These are phyloP conservation scores for Leishmania braziliensis DNA, from an alignment of 208 protist species.

Conservation along the genomic window DNA sequence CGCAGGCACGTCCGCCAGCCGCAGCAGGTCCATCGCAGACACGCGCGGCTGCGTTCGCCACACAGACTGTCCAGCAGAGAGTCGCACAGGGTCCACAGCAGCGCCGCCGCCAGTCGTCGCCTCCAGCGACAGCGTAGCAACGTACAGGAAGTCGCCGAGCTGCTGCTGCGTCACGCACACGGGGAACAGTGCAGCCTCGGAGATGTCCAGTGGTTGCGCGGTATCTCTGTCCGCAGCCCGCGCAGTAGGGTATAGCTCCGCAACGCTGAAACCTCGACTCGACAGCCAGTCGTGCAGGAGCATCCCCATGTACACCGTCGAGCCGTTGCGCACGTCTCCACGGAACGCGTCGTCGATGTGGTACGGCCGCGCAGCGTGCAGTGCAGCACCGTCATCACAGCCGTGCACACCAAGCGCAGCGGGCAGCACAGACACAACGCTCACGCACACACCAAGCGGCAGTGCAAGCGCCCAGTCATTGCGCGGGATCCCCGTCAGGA, in stretches of 20 bases:
- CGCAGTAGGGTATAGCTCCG: constrained; percentile 18
- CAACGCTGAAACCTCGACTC: constrained; percentile 24
- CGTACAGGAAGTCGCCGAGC: constrained; percentile 37
- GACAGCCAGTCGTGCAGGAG: constrained; percentile 37
- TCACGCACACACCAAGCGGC: constrained; percentile 35
- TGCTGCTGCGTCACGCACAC: constrained; percentile 29
- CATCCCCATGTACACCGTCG: constrained; percentile 39
- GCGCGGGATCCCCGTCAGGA: constrained; percentile 47
- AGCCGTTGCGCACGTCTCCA: constrained; percentile 22
- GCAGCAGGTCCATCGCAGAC: constrained; percentile 46
- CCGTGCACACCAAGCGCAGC: not conserved
- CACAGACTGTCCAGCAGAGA: constrained; percentile 22
- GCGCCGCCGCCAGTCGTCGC: constrained; percentile 4
- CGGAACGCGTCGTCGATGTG: constrained; percentile 44
- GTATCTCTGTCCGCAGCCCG: not conserved
- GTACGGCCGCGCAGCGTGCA: constrained; percentile 43
- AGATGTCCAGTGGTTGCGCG: constrained; percentile 25
- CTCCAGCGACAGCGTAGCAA: constrained; percentile 20
- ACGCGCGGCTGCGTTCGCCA: constrained; percentile 40
- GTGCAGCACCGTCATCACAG: not conserved
- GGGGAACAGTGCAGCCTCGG: constrained; percentile 41
- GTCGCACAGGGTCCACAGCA: constrained; percentile 10
- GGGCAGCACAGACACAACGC: constrained; percentile 34
- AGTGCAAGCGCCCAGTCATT: constrained; percentile 48
- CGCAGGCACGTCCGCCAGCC: constrained; percentile 27